phyloP scores from a whole-genome alignment of 2,329 filamentous ascomycete species.

The Fusarium irregulare region DNA sequence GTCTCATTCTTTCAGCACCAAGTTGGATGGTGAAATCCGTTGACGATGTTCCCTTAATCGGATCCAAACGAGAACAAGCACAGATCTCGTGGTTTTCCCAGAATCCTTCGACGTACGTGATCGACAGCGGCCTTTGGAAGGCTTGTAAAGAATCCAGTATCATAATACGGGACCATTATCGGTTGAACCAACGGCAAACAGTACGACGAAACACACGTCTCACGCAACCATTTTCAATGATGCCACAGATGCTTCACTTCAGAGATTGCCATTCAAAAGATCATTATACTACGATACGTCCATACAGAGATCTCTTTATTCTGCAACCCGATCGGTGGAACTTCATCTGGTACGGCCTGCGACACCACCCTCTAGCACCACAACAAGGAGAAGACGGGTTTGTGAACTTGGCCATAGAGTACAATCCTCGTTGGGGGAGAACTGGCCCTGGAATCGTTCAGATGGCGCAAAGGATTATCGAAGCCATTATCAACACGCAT shows the following conservation, averaged over 20 bases:
- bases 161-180: neutral
- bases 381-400: neutral
- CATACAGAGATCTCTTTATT: neutral
- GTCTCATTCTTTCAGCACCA: neutral
- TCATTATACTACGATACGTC: neutral
- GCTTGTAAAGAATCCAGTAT: neutral
- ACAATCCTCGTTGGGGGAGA: neutral
- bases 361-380: neutral
- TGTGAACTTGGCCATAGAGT: neutral
- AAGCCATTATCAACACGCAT: neutral
- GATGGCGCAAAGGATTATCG: neutral
- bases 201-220: neutral
- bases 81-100: neutral
- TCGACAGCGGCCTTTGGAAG: neutral
- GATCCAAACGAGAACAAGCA: neutral
- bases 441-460: neutral
- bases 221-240: neutral
- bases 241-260: neutral
- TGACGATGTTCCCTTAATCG: neutral
- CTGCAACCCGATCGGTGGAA: neutral
- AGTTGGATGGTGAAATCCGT: neutral
- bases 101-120: neutral
- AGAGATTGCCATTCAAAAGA: neutral
- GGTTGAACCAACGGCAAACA: neutral
- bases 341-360: neutral